Conservation (phyloP, 805 yeast species). For the Yarrowia sp. region DNA sequence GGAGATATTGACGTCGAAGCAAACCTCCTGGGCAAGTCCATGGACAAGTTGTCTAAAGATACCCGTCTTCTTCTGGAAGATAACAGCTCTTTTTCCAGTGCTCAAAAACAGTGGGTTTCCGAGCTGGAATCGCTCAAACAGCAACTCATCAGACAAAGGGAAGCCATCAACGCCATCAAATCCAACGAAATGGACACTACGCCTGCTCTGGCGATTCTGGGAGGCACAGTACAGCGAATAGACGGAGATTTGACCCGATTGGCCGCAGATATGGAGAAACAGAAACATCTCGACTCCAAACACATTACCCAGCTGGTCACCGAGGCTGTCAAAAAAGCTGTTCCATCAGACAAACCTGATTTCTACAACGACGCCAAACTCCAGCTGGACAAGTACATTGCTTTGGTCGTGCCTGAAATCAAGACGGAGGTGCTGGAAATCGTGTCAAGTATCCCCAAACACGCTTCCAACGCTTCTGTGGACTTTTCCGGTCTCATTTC, state of each 20-base stretch:
- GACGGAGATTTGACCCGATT: neutral
- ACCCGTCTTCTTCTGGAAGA: neutral
- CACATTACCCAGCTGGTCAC: neutral
- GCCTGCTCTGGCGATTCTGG: constrained; percentile 3
- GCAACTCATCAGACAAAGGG: constrained; percentile 3
- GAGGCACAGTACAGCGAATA: constrained; percentile 12
- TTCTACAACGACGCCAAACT: neutral
- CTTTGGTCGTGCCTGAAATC: neutral
- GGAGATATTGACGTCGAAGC: neutral
- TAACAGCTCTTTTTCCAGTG: neutral
- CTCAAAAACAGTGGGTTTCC: neutral
- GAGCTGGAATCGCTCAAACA: constrained; percentile 14
- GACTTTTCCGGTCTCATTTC: neutral
- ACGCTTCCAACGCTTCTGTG: neutral
- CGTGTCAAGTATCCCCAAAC: neutral
- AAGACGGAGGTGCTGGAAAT: constrained; percentile 1
- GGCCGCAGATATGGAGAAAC: constrained; percentile 5
- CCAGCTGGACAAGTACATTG: neutral
- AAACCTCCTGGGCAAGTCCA: neutral
- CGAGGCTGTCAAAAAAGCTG: neutral
- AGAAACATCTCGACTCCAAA: neutral
- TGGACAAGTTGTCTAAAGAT: neutral
- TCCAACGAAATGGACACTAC: neutral
- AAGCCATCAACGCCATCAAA: constrained; percentile 10
- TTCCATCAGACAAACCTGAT: neutral